These are phyloP conservation scores for Barnettozyma sucrosica DNA, from an alignment of 805 yeast genomes.

Conservation along the genomic window DNA sequence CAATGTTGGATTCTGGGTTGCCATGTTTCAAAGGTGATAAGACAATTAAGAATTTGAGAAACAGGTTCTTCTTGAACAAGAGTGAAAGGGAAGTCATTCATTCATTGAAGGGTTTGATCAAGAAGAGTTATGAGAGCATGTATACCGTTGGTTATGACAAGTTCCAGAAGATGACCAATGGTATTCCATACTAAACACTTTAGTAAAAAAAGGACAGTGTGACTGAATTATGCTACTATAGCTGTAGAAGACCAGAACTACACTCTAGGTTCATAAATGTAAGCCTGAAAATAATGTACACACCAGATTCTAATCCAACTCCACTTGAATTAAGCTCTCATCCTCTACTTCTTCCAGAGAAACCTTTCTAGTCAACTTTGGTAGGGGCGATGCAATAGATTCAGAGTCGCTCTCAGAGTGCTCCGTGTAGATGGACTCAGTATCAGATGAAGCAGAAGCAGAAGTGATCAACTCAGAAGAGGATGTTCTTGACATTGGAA, in stretches of 20 bases:
- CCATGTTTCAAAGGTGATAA: conserved; percentile 87
- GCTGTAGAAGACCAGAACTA: neutral
- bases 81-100: conserved; percentile 80
- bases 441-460: conserved; percentile 1
- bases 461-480: conserved; percentile 2
- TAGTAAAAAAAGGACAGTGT: neutral
- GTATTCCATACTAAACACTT: conserved; percentile 74
- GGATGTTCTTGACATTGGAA: conserved; percentile 7
- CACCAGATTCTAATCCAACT: conserved; percentile 6
- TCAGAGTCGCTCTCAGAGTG: conserved; percentile 4
- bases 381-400: conserved; percentile 7
- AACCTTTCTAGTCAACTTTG: conserved; percentile 19
- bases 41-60: conserved; percentile 72
- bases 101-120: conserved; percentile 68
- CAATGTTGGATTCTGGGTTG: conserved; percentile 92
- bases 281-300: conserved; percentile 1
- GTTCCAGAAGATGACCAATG: conserved; percentile 93
- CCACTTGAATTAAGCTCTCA: conserved; percentile 15
- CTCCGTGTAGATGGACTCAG: conserved; percentile 2
- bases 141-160: conserved; percentile 96
- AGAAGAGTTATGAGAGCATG: conserved; percentile 76
- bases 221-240: too few species aligned
- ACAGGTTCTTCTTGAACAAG: conserved; percentile 76
- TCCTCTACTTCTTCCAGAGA: conserved; percentile 22
- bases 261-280: neutral